Percentiles rank a stretch among this genome's conserved stretches.
Conservation (phyloP, 2,329 filamentous ascomycete species). For the Claviceps paspali region DNA sequence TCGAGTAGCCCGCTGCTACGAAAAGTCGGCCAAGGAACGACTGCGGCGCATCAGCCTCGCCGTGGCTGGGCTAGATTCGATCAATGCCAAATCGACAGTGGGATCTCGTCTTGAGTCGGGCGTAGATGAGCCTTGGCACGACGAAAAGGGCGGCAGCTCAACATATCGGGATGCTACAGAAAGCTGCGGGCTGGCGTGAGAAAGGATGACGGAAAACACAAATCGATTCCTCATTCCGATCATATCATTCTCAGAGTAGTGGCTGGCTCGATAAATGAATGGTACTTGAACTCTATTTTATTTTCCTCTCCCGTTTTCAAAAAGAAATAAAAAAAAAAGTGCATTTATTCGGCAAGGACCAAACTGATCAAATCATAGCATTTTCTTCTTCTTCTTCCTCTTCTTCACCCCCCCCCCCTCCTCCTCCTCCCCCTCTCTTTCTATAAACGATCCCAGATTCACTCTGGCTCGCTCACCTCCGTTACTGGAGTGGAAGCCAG, state of each 20-base stretch:
- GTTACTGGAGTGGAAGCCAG: too few species aligned
- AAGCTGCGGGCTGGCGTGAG: constrained; percentile 5
- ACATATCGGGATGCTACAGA: neutral
- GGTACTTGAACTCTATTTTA: too few species aligned
- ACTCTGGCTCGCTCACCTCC: too few species aligned
- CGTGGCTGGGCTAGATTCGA: constrained; percentile 59
- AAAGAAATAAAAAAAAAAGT: too few species aligned
- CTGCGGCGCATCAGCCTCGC: constrained; percentile 64
- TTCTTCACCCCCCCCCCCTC: too few species aligned
- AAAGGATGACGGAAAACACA: neutral
- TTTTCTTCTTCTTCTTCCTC: too few species aligned
- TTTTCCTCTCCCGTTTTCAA: too few species aligned
- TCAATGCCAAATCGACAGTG: constrained; percentile 8
- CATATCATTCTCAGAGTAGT: too few species aligned
- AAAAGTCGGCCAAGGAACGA: constrained; percentile 59
- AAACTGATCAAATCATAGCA: too few species aligned
- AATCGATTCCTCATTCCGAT: neutral
- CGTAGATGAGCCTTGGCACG: constrained; percentile 21
- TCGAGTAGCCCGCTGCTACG: constrained; percentile 53
- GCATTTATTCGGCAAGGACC: neutral
- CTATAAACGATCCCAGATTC: too few species aligned
- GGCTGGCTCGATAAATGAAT: too few species aligned
- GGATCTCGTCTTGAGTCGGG: constrained; percentile 5
- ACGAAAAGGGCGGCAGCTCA: constrained; percentile 11
- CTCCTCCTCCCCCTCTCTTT: too few species aligned